phyloP scores from a whole-genome alignment of 2,329 filamentous ascomycete species.

The Ceratocystis variospora region DNA sequence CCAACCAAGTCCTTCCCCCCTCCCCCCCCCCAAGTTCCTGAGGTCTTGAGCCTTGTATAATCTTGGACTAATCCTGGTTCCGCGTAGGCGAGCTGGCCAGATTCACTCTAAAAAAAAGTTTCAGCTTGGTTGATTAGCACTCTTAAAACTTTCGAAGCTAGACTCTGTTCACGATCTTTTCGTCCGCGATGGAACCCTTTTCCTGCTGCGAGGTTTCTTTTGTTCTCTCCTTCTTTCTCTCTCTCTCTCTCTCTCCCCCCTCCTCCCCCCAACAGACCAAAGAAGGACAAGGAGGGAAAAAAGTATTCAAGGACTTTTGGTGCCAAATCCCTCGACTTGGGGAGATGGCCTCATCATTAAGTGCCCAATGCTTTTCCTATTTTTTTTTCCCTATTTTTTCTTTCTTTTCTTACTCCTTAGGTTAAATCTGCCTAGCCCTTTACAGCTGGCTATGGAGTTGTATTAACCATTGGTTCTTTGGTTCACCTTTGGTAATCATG shows the following conservation, averaged over 20 bases:
- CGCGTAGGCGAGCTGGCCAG: not conserved
- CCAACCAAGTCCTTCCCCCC: not conserved
- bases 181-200: not conserved
- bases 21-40: too few relatives aligned
- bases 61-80: not conserved
- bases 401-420: not conserved
- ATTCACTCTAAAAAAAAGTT: not conserved
- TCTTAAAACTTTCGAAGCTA: not conserved
- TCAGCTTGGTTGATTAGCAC: not conserved
- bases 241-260: too few relatives aligned
- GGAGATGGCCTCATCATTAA: conserved; percentile 2
- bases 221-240: not conserved
- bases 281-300: not conserved
- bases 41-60: not conserved
- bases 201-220: not conserved
- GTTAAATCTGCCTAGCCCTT: not conserved
- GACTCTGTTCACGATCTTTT: not conserved
- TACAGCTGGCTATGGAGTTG: not conserved
- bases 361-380: conserved; percentile 4
- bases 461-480: too few relatives aligned
- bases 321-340: not conserved
- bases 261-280: not conserved
- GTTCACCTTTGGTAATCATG: too few relatives aligned
- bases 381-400: not conserved
- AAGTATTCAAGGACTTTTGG: conserved; percentile 6